Evolutionary conservation across 2,329 filamentous ascomycete genomes (phyloP).

Genomic region (Penicillium sp.): DNA sequence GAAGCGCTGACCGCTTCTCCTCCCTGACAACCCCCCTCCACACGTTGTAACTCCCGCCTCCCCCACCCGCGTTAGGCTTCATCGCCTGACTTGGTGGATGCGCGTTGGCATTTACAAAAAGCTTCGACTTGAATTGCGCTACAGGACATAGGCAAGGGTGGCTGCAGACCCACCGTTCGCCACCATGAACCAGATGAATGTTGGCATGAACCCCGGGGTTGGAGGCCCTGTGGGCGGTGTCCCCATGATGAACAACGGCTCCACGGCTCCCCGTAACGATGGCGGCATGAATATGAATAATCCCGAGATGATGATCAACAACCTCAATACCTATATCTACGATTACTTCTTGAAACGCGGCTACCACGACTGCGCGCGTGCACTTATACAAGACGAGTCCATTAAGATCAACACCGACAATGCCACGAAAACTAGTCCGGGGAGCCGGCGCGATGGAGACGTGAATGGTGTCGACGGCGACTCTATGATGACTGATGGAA

Average conservation of each 20-base stretch:
- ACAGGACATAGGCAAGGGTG: constrained; percentile 39
- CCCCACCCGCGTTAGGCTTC: constrained; percentile 34
- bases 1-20: constrained; percentile 27
- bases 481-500: constrained; percentile 79
- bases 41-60: constrained; percentile 18
- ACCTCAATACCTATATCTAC: constrained; percentile 69
- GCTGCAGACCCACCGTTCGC: constrained; percentile 38
- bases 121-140: constrained; percentile 34
- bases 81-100: constrained; percentile 39
- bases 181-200: constrained; percentile 61
- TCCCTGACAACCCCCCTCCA: constrained; percentile 15
- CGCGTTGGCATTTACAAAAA: constrained; percentile 30
- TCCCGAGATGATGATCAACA: constrained; percentile 44
- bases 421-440: constrained; percentile 69
- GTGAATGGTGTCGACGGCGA: constrained; percentile 75
- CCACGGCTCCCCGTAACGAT: constrained; percentile 49
- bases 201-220: constrained; percentile 59
- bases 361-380: constrained; percentile 81
- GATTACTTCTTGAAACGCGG: constrained; percentile 80
- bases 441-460: constrained; percentile 63
- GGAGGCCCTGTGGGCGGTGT: constrained; percentile 62
- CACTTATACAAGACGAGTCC: constrained; percentile 66
- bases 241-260: constrained; percentile 59
- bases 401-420: constrained; percentile 60
- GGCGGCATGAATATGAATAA: constrained; percentile 47